Conservation (phyloP, 441 rosid species). For the Croton setiger region DNA sequence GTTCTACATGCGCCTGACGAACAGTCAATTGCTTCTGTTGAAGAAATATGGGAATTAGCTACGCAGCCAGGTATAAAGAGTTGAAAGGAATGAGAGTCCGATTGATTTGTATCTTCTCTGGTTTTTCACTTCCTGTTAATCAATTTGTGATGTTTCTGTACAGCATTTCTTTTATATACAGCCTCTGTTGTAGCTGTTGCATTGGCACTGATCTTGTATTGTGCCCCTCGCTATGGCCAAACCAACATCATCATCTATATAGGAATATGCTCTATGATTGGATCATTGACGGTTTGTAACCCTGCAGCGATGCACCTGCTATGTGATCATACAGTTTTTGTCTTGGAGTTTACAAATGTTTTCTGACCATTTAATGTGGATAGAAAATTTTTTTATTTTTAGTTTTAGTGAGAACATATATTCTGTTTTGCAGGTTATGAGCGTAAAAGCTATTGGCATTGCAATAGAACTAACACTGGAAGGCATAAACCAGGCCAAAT, state of each 20-base stretch:
- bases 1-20: conserved; percentile 69
- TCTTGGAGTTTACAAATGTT: conserved; percentile 4
- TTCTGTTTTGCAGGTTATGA: conserved; percentile 69
- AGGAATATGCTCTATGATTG: conserved; percentile 65
- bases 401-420: conserved; percentile 6
- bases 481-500: conserved; percentile 68
- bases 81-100: not conserved
- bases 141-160: conserved; percentile 15
- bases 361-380: not conserved
- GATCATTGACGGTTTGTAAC: conserved; percentile 57
- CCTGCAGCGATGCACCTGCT: not conserved
- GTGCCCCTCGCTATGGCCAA: conserved; percentile 63
- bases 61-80: conserved; percentile 53
- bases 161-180: conserved; percentile 66
- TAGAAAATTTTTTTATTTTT: not conserved
- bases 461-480: conserved; percentile 81
- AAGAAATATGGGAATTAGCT: conserved; percentile 64
- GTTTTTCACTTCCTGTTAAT: conserved; percentile 9
- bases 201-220: conserved; percentile 49
- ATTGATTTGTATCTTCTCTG: not conserved
- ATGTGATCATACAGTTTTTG: not conserved
- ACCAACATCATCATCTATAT: conserved; percentile 61
- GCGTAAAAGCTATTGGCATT: conserved; percentile 90
- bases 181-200: conserved; percentile 52
- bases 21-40: conserved; percentile 45